phyloP scores from a whole-genome alignment of 768 basidiomycete genomes.

The Calocybe cyanea region DNA sequence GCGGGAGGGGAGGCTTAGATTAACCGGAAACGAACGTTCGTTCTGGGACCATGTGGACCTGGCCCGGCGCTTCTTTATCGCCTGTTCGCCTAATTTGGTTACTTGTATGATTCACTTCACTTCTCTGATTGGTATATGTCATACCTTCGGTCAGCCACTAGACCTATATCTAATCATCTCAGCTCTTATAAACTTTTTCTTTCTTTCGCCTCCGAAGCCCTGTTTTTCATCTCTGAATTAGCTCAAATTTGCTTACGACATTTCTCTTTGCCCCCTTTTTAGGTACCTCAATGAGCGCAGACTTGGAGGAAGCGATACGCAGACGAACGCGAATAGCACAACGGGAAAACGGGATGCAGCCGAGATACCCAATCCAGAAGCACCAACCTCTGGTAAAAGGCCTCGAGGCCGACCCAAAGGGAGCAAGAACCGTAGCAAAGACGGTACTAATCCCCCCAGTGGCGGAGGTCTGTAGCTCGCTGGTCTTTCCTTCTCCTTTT shows the following conservation, averaged over 20 bases:
- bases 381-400: constrained; percentile 36
- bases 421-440: constrained; percentile 52
- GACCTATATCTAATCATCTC: too few species aligned
- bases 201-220: background rate
- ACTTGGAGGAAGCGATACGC: constrained; percentile 43
- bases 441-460: constrained; percentile 1
- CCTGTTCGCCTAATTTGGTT: too few species aligned
- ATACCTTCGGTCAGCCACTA: too few species aligned
- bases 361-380: constrained; percentile 19
- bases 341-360: constrained; percentile 26
- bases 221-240: too few species aligned
- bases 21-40: too few species aligned
- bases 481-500: too few species aligned
- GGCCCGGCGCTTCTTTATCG: too few species aligned
- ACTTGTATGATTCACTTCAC: too few species aligned
- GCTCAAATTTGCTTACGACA: too few species aligned
- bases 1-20: too few species aligned
- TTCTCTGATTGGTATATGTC: background rate
- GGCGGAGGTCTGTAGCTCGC: constrained; percentile 8
- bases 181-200: background rate
- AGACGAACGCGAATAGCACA: constrained; percentile 15
- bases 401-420: constrained; percentile 69
- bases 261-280: too few species aligned
- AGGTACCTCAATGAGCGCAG: constrained; percentile 62
- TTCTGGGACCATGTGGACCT: too few species aligned